Base-by-base conservation (phyloP, 179 eudicot genomes). In the Pouteria campechiana region DNA sequence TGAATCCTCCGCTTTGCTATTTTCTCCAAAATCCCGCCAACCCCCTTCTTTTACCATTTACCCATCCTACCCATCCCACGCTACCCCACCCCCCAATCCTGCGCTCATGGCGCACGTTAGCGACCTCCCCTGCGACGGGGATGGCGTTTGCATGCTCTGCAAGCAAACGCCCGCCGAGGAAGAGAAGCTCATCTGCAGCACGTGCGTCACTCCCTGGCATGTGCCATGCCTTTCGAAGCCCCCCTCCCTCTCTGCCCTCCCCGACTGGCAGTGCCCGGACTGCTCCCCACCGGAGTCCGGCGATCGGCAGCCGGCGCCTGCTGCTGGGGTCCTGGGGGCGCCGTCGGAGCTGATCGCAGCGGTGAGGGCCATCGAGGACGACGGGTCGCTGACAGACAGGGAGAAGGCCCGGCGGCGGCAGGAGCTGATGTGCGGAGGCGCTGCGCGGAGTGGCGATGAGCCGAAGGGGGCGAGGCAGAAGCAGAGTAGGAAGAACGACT, bases 181-280 rank as follows among this genome's bases (percentile, higher is more conserved):
- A 9, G 79, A 76, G 25, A 63, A 44, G 7, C 63, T 85, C n/a
- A 45, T 54, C 2, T 89, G 97, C 62, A 78, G 65, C 37, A 89
- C 89, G 0, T 84, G 97, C 41, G 80, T 29, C 7, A 76, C 95
- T 4, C 97, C 95, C 0, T 89, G 97, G 97, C 97, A 89, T 43
- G 60, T 65, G 16, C 27, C 52, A 1, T 79, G 89, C 31, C 75
- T 34, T 34, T 34, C 39, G 17, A 35, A 35, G 17, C 39, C 39
- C 39, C 39, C 63, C 4, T 61, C 69, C 36, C 47, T 65, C 15
- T 52, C 65, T 3, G 1, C 31, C 4, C 48, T 28, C 3, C 70
- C 54, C 12, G 2, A 58, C 1, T 89, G 97, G 97, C 76, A 78
- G 32, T 89, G 95, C 48, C 97, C 97, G 3, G 97, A 89, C 62